phyloP scores from a whole-genome alignment of 495 filamentous ascomycete genomes.

The Lophiostoma macrostomum region DNA sequence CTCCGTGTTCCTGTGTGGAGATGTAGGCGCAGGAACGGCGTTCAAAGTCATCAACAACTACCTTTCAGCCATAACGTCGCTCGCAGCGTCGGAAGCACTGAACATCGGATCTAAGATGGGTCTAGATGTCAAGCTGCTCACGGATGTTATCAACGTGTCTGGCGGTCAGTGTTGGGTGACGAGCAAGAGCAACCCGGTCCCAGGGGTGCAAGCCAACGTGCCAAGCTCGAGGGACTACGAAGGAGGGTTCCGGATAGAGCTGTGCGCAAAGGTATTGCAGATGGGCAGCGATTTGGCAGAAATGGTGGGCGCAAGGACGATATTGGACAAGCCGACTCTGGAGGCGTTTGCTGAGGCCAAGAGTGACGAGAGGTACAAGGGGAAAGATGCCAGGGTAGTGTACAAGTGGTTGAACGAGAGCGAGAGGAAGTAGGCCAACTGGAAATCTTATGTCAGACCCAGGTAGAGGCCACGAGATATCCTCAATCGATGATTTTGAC shows the following conservation, averaged over 20 bases:
- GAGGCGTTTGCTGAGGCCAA: slow-evolving; percentile 33
- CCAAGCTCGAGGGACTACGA: slow-evolving; percentile 31
- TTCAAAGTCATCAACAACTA: slow-evolving; percentile 39
- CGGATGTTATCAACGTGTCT: slow-evolving; percentile 33
- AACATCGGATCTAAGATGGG: slow-evolving; percentile 32
- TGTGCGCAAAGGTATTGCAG: slow-evolving; percentile 30
- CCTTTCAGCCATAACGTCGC: slow-evolving; percentile 28
- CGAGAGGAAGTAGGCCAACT: slow-evolving; percentile 26
- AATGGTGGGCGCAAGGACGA: slow-evolving; percentile 31
- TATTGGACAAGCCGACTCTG: slow-evolving; percentile 33
- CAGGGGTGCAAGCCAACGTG: slow-evolving; percentile 28
- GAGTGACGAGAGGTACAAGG: slow-evolving; percentile 30
- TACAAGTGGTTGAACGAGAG: slow-evolving; percentile 36
- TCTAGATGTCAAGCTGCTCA: slow-evolving; percentile 29
- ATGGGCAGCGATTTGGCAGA: slow-evolving; percentile 33
- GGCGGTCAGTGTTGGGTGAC: slow-evolving; percentile 33
- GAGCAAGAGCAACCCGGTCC: slow-evolving; percentile 31
- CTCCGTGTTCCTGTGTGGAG: slow-evolving; percentile 29
- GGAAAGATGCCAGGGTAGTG: slow-evolving; percentile 36
- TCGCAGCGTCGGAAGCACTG: slow-evolving; percentile 34
- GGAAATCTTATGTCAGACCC: no score
- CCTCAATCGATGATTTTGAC: no score
- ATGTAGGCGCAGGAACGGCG: slow-evolving; percentile 29
- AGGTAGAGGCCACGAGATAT: no score
- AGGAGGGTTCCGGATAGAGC: slow-evolving; percentile 35